Base-by-base conservation (phyloP, 1,284 basidiomycete genomes). In the Trichosporon sp. region DNA sequence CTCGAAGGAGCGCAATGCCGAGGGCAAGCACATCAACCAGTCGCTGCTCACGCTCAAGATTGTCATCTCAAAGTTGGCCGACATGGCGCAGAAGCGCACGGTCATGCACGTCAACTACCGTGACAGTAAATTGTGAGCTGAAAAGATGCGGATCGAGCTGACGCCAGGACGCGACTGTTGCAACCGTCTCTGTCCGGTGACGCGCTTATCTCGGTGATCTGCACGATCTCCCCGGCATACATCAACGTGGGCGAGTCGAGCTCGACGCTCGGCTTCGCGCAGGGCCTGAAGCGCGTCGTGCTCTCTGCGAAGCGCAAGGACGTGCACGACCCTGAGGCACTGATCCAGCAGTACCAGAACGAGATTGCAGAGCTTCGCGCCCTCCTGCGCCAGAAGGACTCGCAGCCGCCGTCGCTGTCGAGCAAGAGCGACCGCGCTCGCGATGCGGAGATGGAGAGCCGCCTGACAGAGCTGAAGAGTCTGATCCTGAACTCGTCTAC, bases 141-240 rank as follows among this genome's bases (percentile, higher is more conserved):
- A 7, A 0, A 1, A 48, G 7, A 16, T 11, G 2, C 14, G 26
- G 1, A 32, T 86, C 92, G 16, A 54, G 51, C 67, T 68, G 12
- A 68, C 70, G 7, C 14, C 69, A 84, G 83, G 4, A 99, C 96
- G 2, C 90, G 96, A 40, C 90, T 99, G 84, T 88, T 99, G 5
- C 96, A 98, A 81, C 96, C 96, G 1, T 97, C 94, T 1, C 87
- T 99, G 0, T 92, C 92, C 0, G 97, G 96, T 0, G 94, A 98
- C 79, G 96, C 97, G 16, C 90, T 94, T 19, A 96, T 99, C 67
- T 95, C 93, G 46, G 96, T 99, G 35, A 92, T 98, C 71, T 98
- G 95, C 80, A 98, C 96, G 0, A 89, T 98, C 80, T 96, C 96
- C 78, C 93, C 94, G 0, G 91, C 93, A 0, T 72, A 76, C 78